Evolutionary conservation across 208 protist species (phyloP).

Genomic region (Leishmania martiniquensis): DNA sequence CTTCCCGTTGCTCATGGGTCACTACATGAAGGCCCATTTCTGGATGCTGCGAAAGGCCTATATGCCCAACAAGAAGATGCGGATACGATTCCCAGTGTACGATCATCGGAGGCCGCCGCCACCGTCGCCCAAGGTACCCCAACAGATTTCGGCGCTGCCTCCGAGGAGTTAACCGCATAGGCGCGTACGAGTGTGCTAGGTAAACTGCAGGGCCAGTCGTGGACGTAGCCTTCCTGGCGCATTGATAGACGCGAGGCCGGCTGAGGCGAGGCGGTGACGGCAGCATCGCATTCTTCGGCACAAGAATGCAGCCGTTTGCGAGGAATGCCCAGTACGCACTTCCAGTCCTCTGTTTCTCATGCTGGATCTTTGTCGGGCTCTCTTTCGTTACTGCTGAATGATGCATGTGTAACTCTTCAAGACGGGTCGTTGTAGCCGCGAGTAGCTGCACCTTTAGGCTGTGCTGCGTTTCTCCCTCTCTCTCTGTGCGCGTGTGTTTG

Average conservation of each 20-base stretch:
- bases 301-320: not conserved
- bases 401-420: not conserved
- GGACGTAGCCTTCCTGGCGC: not conserved
- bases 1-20: conserved; percentile 85
- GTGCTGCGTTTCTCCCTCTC: no score
- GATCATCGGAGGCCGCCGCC: conserved; percentile 56
- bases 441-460: no score
- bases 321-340: not conserved
- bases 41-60: conserved; percentile 83
- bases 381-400: not conserved
- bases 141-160: conserved; percentile 62
- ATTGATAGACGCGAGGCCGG: not conserved
- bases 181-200: not conserved
- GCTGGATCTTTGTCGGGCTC: not conserved
- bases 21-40: conserved; percentile 82
- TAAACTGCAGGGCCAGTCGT: not conserved
- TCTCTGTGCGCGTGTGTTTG: not conserved
- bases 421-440: not conserved
- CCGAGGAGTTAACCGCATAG: conserved; percentile 34
- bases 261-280: not conserved
- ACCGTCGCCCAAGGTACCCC: conserved; percentile 42
- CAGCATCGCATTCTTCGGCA: not conserved
- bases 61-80: conserved; percentile 82
- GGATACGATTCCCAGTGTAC: conserved; percentile 69
- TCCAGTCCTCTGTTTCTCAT: not conserved